Percentiles rank a stretch among this genome's conserved stretches.
Evolutionary conservation across 768 basidiomycete species (phyloP).

Genomic region (Pleurotus giganteus): DNA sequence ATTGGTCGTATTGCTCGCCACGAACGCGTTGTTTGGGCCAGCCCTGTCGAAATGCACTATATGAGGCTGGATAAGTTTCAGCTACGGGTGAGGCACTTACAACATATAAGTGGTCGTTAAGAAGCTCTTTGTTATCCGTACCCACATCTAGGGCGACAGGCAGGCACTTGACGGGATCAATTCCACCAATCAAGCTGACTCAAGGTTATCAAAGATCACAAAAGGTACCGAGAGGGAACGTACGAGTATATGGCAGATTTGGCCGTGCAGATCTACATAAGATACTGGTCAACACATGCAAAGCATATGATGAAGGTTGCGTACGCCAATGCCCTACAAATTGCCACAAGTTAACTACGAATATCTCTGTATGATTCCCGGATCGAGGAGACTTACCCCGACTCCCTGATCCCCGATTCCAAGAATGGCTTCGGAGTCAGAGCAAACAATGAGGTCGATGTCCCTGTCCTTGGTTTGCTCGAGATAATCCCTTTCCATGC

Average conservation of each 20-base stretch:
- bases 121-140: conserved; percentile 63
- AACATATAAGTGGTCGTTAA: conserved; percentile 65
- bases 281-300: neutral
- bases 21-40: conserved; percentile 69
- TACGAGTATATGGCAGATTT: conserved; percentile 80
- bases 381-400: conserved; percentile 34
- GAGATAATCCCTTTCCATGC: conserved; percentile 76
- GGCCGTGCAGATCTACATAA: conserved; percentile 62
- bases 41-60: conserved; percentile 44
- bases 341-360: conserved; percentile 15
- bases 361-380: neutral
- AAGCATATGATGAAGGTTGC: conserved; percentile 14
- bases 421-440: conserved; percentile 83
- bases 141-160: conserved; percentile 74
- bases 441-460: conserved; percentile 79
- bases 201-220: neutral
- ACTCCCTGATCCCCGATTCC: conserved; percentile 70
- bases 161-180: conserved; percentile 59
- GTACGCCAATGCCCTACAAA: conserved; percentile 50
- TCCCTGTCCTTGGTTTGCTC: conserved; percentile 58
- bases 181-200: conserved; percentile 59
- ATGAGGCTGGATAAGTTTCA: neutral
- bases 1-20: conserved; percentile 73
- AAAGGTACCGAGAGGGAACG: conserved; percentile 14
- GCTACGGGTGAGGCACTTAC: conserved; percentile 35